These are phyloP conservation scores for Aciculosporium take DNA, from an alignment of 2,329 filamentous ascomycete species.

Conservation along the genomic window DNA sequence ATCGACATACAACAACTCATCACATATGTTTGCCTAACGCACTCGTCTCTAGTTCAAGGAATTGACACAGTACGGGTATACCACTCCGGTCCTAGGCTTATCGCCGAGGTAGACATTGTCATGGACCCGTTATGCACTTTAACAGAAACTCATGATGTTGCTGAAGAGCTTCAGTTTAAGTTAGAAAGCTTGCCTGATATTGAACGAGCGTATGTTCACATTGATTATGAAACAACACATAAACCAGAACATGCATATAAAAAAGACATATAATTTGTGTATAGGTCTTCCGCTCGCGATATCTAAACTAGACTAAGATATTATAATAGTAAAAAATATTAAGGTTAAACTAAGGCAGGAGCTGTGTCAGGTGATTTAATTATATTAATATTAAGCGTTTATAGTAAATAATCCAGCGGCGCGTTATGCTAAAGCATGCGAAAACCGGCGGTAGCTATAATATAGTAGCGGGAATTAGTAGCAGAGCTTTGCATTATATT, in stretches of 20 bases:
- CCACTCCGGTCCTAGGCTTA: slow-evolving; percentile 74
- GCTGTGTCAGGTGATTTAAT: no score
- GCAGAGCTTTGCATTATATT: no score
- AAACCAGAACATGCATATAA: slow-evolving; percentile 66
- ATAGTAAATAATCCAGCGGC: no score
- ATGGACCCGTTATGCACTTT: slow-evolving; percentile 68
- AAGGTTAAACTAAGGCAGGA: no score
- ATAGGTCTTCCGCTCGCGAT: no score
- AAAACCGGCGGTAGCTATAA: no score
- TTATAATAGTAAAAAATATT: no score
- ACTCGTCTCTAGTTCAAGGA: slow-evolving; percentile 64
- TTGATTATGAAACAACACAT: slow-evolving; percentile 93
- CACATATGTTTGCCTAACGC: slow-evolving; percentile 82
- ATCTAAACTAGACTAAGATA: no score
- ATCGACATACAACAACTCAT: slow-evolving; percentile 83
- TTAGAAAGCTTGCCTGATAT: slow-evolving; percentile 83
- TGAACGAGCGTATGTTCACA: slow-evolving; percentile 89
- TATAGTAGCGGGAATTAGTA: no score
- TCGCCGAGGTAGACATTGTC: slow-evolving; percentile 92
- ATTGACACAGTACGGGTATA: slow-evolving; percentile 95
- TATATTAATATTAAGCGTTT: no score
- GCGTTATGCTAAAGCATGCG: no score
- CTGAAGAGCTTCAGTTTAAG: slow-evolving; percentile 88
- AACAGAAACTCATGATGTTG: slow-evolving; percentile 75
- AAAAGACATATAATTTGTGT: slow-evolving; percentile 47